These are phyloP conservation scores for Cryptococcus sp. DNA, from an alignment of 1,284 basidiomycete genomes.

Conservation along the genomic window DNA sequence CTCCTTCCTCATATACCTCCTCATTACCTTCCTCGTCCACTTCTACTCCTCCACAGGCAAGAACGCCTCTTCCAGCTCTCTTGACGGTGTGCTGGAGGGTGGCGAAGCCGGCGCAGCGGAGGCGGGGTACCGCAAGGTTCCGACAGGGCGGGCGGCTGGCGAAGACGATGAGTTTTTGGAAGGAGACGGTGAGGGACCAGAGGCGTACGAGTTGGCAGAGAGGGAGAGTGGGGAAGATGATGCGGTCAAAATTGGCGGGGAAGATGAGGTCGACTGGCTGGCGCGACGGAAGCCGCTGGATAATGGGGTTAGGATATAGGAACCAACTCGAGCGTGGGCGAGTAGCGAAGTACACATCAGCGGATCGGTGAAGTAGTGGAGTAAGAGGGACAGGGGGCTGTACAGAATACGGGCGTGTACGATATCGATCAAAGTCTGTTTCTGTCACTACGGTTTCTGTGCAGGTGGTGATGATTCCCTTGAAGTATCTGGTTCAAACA, in stretches of 20 bases:
- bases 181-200: constrained; percentile 32
- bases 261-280: constrained; percentile 37
- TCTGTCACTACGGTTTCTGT: no score
- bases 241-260: constrained; percentile 33
- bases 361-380: no score
- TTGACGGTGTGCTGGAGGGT: background rate
- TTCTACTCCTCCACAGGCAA: constrained; percentile 62
- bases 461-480: no score
- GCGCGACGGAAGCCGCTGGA: constrained; percentile 1
- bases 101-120: constrained; percentile 13
- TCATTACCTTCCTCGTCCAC: constrained; percentile 60
- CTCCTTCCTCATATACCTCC: constrained; percentile 71
- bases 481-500: no score
- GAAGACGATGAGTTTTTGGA: background rate
- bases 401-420: no score
- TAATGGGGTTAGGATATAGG: no score
- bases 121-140: constrained; percentile 35
- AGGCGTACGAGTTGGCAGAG: constrained; percentile 44
- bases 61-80: constrained; percentile 51
- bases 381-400: no score
- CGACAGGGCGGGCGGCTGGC: background rate
- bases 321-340: no score
- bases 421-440: no score
- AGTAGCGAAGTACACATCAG: no score
- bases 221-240: constrained; percentile 28